Conservation (phyloP, 2,329 filamentous ascomycete genomes). For the Colletotrichum sp. region DNA sequence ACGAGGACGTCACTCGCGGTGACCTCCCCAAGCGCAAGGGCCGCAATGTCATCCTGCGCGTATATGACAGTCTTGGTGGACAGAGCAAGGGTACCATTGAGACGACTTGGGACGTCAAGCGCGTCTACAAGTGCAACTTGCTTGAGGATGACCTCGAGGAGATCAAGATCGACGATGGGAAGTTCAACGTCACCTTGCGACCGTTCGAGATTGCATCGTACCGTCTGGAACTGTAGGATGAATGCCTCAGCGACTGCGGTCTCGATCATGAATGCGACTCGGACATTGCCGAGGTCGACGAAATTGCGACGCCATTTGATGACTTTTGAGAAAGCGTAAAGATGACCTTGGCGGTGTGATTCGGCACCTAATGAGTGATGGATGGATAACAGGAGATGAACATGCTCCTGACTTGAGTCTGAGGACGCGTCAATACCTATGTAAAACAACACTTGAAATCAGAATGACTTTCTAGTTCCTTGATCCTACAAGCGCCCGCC, state of each 20-base stretch:
- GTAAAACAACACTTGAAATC: not conserved
- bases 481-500: slow-evolving; percentile 7
- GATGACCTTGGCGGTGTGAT: not conserved
- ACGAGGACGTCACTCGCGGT: slow-evolving; percentile 72
- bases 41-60: slow-evolving; percentile 79
- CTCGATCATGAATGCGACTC: not conserved
- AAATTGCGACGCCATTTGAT: not conserved
- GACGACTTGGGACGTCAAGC: slow-evolving; percentile 73
- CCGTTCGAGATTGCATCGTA: slow-evolving; percentile 89
- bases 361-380: not conserved
- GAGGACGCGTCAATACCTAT: slow-evolving; percentile 5
- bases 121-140: slow-evolving; percentile 82
- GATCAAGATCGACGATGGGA: slow-evolving; percentile 54
- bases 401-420: not conserved
- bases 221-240: slow-evolving; percentile 60
- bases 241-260: slow-evolving; percentile 15
- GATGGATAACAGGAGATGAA: not conserved
- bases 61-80: slow-evolving; percentile 91
- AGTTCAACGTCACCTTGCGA: slow-evolving; percentile 69
- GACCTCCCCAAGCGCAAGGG: slow-evolving; percentile 71
- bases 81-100: slow-evolving; percentile 74
- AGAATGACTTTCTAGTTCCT: slow-evolving; percentile 8
- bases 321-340: not conserved
- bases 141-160: slow-evolving; percentile 86
- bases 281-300: not conserved